Evolutionary conservation across 768 basidiomycete genomes (phyloP).

Genomic region (Heimioporus sp.): DNA sequence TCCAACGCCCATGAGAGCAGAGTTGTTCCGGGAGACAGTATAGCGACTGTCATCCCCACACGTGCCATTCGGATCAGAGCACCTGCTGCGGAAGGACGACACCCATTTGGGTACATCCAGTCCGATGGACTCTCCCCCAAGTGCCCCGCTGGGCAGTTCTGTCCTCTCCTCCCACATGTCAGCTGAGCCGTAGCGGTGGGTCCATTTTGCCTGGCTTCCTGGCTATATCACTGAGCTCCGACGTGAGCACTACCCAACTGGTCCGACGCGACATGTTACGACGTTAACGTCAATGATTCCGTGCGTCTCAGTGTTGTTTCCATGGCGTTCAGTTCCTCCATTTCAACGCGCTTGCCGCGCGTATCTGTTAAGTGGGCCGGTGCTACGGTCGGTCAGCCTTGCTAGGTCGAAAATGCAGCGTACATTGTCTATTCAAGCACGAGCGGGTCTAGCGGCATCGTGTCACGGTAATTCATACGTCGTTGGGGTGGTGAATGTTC

Average conservation of each 20-base stretch:
- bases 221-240: constrained; percentile 30
- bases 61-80: constrained; percentile 57
- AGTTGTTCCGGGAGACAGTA: constrained; percentile 56
- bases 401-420: constrained; percentile 74
- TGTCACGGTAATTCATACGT: constrained; percentile 60
- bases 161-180: constrained; percentile 71
- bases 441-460: constrained; percentile 70
- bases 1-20: constrained; percentile 41
- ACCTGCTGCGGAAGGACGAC: constrained; percentile 78
- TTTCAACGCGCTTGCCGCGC: not conserved
- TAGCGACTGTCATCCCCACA: constrained; percentile 71
- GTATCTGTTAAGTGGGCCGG: constrained; percentile 66
- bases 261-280: constrained; percentile 59
- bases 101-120: constrained; percentile 64
- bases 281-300: constrained; percentile 77
- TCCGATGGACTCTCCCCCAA: constrained; percentile 51
- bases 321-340: constrained; percentile 46
- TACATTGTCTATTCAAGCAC: constrained; percentile 65
- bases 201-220: not conserved
- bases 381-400: constrained; percentile 58
- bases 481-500: not conserved
- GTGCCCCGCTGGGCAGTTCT: constrained; percentile 66
- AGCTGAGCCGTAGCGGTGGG: constrained; percentile 83
- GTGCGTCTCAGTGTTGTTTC: constrained; percentile 81
- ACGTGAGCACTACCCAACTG: constrained; percentile 70